These are phyloP conservation scores for Agaricus subrufescens DNA, from an alignment of 768 basidiomycete genomes.

Conservation along the genomic window DNA sequence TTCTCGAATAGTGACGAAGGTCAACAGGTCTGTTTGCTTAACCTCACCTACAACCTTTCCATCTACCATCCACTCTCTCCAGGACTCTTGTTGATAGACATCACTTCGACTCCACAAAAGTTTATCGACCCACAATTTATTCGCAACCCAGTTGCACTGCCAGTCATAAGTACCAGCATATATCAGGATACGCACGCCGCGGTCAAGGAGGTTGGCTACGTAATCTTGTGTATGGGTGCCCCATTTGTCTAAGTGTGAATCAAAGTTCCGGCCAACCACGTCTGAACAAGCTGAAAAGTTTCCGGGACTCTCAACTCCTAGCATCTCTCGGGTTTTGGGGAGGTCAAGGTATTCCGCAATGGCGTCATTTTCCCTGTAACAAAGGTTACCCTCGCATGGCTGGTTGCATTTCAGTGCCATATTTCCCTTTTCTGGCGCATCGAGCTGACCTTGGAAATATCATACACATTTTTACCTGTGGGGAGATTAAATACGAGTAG, in stretches of 20 bases:
- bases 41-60: constrained; percentile 49
- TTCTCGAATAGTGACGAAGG: constrained; percentile 33
- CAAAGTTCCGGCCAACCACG: constrained; percentile 47
- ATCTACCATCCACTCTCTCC: constrained; percentile 53
- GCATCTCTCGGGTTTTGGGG: constrained; percentile 39
- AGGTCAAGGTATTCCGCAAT: constrained; percentile 56
- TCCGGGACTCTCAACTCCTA: constrained; percentile 51
- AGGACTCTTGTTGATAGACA: constrained; percentile 32
- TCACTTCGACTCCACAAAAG: constrained; percentile 68
- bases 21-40: constrained; percentile 44
- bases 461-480: constrained; percentile 46
- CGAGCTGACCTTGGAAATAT: constrained; percentile 45
- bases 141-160: constrained; percentile 79
- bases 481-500: not conserved
- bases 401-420: constrained; percentile 13
- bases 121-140: constrained; percentile 69
- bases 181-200: constrained; percentile 69
- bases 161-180: constrained; percentile 76
- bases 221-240: constrained; percentile 55
- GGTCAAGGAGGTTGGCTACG: constrained; percentile 65
- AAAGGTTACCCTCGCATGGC: constrained; percentile 33
- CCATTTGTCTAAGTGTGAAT: constrained; percentile 57
- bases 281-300: constrained; percentile 58
- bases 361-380: constrained; percentile 28
- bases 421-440: not conserved